Evolutionary conservation across 129 eudicot species (phyloP), one percentile per base, ranked within the genome.

Genomic region (Lonicera japonica): DNA sequence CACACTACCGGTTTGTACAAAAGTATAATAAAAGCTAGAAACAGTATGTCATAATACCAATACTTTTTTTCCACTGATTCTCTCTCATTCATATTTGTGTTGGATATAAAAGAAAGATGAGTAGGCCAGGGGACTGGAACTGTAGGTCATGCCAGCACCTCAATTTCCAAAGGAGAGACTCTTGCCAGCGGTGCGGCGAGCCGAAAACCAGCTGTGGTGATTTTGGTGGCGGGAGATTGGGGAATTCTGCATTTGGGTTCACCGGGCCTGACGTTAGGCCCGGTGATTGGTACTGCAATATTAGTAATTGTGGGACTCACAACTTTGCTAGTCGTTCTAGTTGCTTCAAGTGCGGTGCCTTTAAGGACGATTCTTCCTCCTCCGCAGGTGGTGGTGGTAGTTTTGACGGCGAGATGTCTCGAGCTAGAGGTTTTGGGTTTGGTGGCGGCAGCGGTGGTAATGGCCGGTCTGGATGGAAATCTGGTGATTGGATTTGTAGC

Each of bases 121-220:
- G 77, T 64, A 83, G 99, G 75, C 99, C 99, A 72, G 96, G 99
- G 67, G 99, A 94, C 68, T 94, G 99, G 99, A 94, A 88, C 76
- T 94, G 99, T 81, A 83, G 99, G 86, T 78, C 95, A 77, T 94
- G 99, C 96, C 96, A 85, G 77, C 99, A 94, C 80, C 68, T 94
- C 79, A 94, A 94, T 75, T 94, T 94, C 73, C 99, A 94, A 70
- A 79, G 99, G 80, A 79, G 99, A 54, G 99, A 94, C 41, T 85
- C 96, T 4, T 94, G 99, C 85, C 99, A 94, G 47, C 74, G 96
- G 15, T 94, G 99, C 18, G 97, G 97, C 4, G 97, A 91, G 77
- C 66, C 86, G 50, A 80, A 17, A 17, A 50, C 5, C 51, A 66
- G 78, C 11, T 73, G 64, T 0, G 73, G 34, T 0, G 62, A 25